phyloP scores from a whole-genome alignment of 2,329 filamentous ascomycete genomes.

The Sporothrix curviconia region DNA sequence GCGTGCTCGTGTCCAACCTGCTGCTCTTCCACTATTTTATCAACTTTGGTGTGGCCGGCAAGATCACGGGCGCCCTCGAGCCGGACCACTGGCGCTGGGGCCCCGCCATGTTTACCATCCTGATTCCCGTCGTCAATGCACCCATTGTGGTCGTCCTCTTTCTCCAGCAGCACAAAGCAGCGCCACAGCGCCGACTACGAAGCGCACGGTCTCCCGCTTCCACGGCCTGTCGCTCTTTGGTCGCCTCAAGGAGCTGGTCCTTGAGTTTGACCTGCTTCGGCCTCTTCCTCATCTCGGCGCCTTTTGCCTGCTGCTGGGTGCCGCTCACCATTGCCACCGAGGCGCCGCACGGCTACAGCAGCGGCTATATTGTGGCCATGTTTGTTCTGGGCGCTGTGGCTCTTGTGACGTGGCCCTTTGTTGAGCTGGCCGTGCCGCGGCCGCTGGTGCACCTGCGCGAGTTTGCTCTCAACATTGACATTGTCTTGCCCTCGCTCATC shows the following conservation, averaged over 20 bases:
- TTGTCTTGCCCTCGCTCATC: neutral
- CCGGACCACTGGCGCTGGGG: constrained; percentile 46
- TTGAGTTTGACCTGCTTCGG: too few relatives aligned
- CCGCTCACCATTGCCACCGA: neutral
- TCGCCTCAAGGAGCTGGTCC: too few relatives aligned
- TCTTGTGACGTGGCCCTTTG: neutral
- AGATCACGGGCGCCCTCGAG: constrained; percentile 43
- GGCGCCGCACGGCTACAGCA: neutral
- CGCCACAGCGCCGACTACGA: too few relatives aligned
- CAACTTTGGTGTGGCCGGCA: constrained; percentile 41
- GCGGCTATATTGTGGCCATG: neutral
- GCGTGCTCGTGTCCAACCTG: neutral
- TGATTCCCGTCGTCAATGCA: constrained; percentile 45
- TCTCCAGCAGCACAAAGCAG: constrained; percentile 45
- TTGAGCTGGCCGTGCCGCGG: neutral
- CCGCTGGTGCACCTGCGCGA: neutral
- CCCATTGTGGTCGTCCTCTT: constrained; percentile 43
- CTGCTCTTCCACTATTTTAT: neutral
- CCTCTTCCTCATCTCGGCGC: too few relatives aligned
- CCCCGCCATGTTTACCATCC: constrained; percentile 49
- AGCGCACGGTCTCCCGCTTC: too few relatives aligned
- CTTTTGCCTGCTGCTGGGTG: neutral
- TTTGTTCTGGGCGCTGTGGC: neutral
- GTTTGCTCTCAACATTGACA: neutral
- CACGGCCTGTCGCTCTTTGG: too few relatives aligned